phyloP scores from a whole-genome alignment of 805 yeast genomes.

The Clavispora fructus region DNA sequence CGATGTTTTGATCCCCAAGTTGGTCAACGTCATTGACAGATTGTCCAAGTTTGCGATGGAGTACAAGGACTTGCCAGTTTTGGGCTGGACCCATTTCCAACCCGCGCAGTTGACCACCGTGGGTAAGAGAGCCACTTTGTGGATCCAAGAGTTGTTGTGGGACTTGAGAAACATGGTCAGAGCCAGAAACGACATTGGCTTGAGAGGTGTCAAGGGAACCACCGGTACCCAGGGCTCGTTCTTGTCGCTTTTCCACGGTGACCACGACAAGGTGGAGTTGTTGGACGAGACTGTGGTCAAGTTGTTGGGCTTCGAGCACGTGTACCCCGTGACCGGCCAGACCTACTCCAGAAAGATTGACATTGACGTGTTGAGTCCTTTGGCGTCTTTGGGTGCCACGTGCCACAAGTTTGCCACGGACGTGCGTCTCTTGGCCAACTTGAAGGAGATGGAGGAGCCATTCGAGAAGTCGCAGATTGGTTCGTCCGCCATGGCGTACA shows the following conservation, averaged over 20 bases:
- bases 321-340: constrained; percentile 97
- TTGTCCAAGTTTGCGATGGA: constrained; percentile 81
- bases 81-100: constrained; percentile 99
- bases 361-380: constrained; percentile 86
- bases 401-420: constrained; percentile 98
- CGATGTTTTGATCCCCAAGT: constrained; percentile 87
- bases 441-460: constrained; percentile 97
- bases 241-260: constrained; percentile 90
- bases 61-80: constrained; percentile 91
- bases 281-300: constrained; percentile 90
- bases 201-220: constrained; percentile 98
- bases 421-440: constrained; percentile 88
- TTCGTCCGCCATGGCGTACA: constrained; percentile 97
- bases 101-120: constrained; percentile 99
- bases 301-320: constrained; percentile 87
- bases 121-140: constrained; percentile 95
- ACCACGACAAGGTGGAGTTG: constrained; percentile 92
- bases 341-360: constrained; percentile 98
- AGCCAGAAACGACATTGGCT: constrained; percentile 93
- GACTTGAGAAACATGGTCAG: constrained; percentile 92
- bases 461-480: constrained; percentile 98
- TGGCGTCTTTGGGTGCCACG: constrained; percentile 91
- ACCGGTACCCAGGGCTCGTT: constrained; percentile 99
- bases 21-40: constrained; percentile 92
- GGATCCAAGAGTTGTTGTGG: constrained; percentile 98